These are phyloP conservation scores for Sugiyamaella qingdaonensis DNA, from an alignment of 805 yeast genomes.

Conservation along the genomic window DNA sequence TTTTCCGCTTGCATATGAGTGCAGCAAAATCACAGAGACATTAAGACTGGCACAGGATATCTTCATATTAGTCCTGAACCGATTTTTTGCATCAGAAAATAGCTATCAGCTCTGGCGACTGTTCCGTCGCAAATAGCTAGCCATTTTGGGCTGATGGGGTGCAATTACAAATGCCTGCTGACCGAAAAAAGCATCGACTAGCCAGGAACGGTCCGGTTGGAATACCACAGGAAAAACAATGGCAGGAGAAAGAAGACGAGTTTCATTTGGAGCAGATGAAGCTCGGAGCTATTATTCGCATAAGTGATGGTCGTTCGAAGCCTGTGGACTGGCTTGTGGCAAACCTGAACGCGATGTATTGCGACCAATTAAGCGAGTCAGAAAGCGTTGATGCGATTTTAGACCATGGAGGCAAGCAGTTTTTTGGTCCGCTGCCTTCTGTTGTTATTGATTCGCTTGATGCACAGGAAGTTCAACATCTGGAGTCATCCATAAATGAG, in stretches of 20 bases:
- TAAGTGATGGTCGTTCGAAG: constrained; percentile 25
- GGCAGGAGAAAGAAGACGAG: constrained; percentile 30
- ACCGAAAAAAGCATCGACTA: neutral
- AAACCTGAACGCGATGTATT: constrained; percentile 12
- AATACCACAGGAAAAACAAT: constrained; percentile 12
- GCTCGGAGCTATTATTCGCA: constrained; percentile 29
- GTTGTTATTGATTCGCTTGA: constrained; percentile 19
- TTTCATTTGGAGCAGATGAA: constrained; percentile 29
- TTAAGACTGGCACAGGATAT: too few relatives aligned
- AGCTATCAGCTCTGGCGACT: too few relatives aligned
- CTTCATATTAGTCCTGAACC: too few relatives aligned
- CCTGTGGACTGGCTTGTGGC: constrained; percentile 26
- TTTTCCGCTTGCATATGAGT: neutral
- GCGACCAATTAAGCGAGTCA: constrained; percentile 15
- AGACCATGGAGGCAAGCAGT: constrained; percentile 12
- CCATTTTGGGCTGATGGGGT: neutral
- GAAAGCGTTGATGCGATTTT: constrained; percentile 19
- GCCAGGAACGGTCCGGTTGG: neutral
- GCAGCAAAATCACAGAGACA: too few relatives aligned
- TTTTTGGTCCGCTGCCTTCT: constrained; percentile 21
- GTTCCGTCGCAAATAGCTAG: too few relatives aligned
- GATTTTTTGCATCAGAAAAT: too few relatives aligned
- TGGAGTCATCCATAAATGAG: constrained; percentile 13
- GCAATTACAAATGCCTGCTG: neutral
- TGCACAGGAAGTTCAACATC: constrained; percentile 13